Evolutionary conservation across 2,329 filamentous ascomycete genomes (phyloP), one percentile per base, ranked within the genome.

Genomic region (Exophiala phaeomuriformis): DNA sequence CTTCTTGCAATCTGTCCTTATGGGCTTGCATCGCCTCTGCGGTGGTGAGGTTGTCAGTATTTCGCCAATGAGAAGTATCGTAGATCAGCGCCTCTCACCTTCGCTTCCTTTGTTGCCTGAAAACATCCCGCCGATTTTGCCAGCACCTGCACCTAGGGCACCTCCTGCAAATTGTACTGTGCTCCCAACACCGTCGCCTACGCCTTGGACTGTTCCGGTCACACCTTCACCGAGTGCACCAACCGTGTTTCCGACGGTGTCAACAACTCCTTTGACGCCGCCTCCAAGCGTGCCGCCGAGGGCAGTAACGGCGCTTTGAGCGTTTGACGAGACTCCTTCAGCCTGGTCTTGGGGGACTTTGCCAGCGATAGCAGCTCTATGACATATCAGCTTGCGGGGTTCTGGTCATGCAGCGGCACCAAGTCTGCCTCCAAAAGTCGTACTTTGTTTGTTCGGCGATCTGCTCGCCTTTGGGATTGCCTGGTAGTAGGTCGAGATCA

Each of bases 401-500:
- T 9, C 27, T 19, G 42, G 37, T 29, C 4, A 7, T 9, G 19
- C 27, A 30, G 33, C 49, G 10, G 36, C 9, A 28, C 7, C 33
- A 8, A 12, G 32, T 28, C 27, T 31, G 32, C 33, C 35, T 59
- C 19, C 19, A 19, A 19, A 19, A 19, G 19, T 19, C 19, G 19
- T 39, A 59, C 59, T 47, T 53, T 29, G 56, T 56, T 27, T 61
- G 54, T 39, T 59, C 47, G 10, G 52, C 50, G 10, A 57, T 51
- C 41, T 51, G 46, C 10, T 58, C 50, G 33, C 51, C 55, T 44
- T 51, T 54, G 28, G 49, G 49, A 46, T 61, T 51, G 31, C 57
- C 59, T 29, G 59, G 59, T 41, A 61, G 49, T 19, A 61, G n/a
- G 30, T 61, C 57, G 36, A 61, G 54, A 41, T 61, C 57, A 37